Percentiles rank a stretch among this genome's conserved stretches.
Evolutionary conservation across 352 stramenopile species (phyloP).

Genomic region (Phytophthora tubulina): DNA sequence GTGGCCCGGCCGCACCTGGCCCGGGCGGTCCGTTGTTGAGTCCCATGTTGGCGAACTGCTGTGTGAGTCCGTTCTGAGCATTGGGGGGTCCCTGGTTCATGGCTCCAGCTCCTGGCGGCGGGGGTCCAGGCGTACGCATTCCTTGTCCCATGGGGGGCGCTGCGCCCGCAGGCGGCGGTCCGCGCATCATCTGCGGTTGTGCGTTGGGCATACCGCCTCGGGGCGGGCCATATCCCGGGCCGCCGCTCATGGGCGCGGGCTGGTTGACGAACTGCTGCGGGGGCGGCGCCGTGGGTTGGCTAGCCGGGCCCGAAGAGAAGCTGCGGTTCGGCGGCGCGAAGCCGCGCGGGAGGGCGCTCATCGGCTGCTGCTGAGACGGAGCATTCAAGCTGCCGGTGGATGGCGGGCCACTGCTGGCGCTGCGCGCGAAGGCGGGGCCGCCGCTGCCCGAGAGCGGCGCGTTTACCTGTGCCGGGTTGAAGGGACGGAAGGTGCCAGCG

Average conservation of each 20-base stretch:
- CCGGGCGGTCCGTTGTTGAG: slow-evolving; percentile 56
- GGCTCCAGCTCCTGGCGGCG: slow-evolving; percentile 28
- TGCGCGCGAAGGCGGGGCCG: slow-evolving; percentile 30
- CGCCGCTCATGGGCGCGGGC: slow-evolving; percentile 46
- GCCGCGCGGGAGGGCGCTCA: slow-evolving; percentile 31
- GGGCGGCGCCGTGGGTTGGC: slow-evolving; percentile 42
- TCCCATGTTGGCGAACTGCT: slow-evolving; percentile 79
- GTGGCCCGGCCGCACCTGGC: slow-evolving; percentile 26
- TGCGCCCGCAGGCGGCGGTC: slow-evolving; percentile 24
- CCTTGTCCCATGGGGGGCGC: slow-evolving; percentile 41
- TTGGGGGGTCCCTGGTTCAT: slow-evolving; percentile 25
- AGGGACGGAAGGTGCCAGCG: slow-evolving; percentile 64
- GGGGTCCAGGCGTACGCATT: slow-evolving; percentile 24
- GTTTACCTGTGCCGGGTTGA: slow-evolving; percentile 67
- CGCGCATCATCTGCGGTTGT: slow-evolving; percentile 39
- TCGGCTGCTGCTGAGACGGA: slow-evolving; percentile 32
- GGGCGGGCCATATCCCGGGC: slow-evolving; percentile 32
- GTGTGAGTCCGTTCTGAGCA: slow-evolving; percentile 49
- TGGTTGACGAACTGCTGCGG: slow-evolving; percentile 34
- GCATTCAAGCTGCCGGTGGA: slow-evolving; percentile 31
- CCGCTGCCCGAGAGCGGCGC: slow-evolving; percentile 48
- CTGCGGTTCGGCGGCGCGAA: slow-evolving; percentile 42
- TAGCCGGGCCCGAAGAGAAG: slow-evolving; percentile 44
- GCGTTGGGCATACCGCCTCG: slow-evolving; percentile 23
- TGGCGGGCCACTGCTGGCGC: slow-evolving; percentile 29